Percentiles rank a stretch among this genome's conserved stretches.
phyloP scores from a whole-genome alignment of 192 early-diverging fungal species.

The Entomortierella parvispora region DNA sequence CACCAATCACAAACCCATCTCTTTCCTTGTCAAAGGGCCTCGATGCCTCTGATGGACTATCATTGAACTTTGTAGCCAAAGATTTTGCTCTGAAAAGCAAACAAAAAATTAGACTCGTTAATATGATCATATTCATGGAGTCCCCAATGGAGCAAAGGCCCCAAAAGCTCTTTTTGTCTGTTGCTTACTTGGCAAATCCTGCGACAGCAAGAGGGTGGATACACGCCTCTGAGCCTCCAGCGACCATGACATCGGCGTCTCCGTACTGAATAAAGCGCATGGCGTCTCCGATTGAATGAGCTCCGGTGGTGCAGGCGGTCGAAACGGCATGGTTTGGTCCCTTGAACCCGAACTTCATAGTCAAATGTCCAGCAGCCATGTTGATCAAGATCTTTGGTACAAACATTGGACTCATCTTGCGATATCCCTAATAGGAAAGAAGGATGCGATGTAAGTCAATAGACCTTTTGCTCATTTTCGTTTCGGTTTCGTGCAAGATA shows the following conservation, averaged over 20 bases:
- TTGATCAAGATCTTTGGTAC: constrained; percentile 92
- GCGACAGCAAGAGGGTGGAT: constrained; percentile 88
- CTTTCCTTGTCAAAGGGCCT: constrained; percentile 91
- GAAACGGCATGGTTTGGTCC: constrained; percentile 94
- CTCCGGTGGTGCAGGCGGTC: constrained; percentile 96
- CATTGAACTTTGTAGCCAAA: constrained; percentile 85
- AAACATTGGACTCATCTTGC: constrained; percentile 90
- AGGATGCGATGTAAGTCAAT: background rate
- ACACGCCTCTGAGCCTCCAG: constrained; percentile 89
- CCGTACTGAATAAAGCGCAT: constrained; percentile 91
- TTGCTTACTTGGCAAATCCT: constrained; percentile 82
- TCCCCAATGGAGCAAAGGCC: too few species aligned
- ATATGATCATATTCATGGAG: too few species aligned
- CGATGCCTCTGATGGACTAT: constrained; percentile 79
- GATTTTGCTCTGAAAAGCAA: constrained; percentile 70
- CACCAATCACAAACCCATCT: constrained; percentile 94
- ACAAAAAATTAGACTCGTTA: background rate
- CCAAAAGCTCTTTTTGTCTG: background rate
- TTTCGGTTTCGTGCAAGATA: background rate
- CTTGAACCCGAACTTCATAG: constrained; percentile 83
- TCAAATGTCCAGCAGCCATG: constrained; percentile 94
- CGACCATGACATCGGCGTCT: constrained; percentile 96
- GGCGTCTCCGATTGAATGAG: constrained; percentile 95
- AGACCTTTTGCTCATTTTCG: background rate
- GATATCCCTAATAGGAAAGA: constrained; percentile 63